phyloP scores from a whole-genome alignment of 345 rosid species.

The Populus euphratica region DNA sequence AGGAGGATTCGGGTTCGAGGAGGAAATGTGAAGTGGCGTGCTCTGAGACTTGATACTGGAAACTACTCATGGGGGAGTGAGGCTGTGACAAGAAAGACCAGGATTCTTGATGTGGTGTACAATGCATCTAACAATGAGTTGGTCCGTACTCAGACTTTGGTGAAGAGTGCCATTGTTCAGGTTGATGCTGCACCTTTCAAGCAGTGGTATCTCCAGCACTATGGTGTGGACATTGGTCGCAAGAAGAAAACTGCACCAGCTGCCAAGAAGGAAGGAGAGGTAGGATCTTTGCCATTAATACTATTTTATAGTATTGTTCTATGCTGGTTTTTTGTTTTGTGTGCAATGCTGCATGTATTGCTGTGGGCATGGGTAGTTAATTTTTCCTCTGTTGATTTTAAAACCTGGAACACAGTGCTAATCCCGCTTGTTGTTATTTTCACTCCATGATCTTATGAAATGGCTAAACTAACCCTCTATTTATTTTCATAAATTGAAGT shows the following conservation, averaged over 20 bases:
- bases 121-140: slow-evolving; percentile 33
- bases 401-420: too few species aligned
- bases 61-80: slow-evolving; percentile 35
- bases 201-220: slow-evolving; percentile 34
- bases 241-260: slow-evolving; percentile 19
- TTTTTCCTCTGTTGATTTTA: background rate
- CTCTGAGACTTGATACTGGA: slow-evolving; percentile 34
- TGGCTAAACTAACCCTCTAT: too few species aligned
- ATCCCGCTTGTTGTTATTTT: too few species aligned
- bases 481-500: too few species aligned
- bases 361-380: background rate
- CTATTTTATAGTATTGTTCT: background rate
- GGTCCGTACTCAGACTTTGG: slow-evolving; percentile 32
- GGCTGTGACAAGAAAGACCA: slow-evolving; percentile 30
- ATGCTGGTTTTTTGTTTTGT: background rate
- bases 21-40: slow-evolving; percentile 34
- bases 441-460: too few species aligned
- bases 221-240: slow-evolving; percentile 30
- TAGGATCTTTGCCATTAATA: background rate
- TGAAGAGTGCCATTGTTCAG: slow-evolving; percentile 28
- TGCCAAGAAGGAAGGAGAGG: slow-evolving; percentile 34
- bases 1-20: slow-evolving; percentile 32
- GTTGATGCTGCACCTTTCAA: slow-evolving; percentile 35
- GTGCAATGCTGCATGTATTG: background rate
- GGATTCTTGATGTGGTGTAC: slow-evolving; percentile 32